Base-by-base conservation (phyloP, 768 basidiomycete species). In the Auriscalpium vulgare region DNA sequence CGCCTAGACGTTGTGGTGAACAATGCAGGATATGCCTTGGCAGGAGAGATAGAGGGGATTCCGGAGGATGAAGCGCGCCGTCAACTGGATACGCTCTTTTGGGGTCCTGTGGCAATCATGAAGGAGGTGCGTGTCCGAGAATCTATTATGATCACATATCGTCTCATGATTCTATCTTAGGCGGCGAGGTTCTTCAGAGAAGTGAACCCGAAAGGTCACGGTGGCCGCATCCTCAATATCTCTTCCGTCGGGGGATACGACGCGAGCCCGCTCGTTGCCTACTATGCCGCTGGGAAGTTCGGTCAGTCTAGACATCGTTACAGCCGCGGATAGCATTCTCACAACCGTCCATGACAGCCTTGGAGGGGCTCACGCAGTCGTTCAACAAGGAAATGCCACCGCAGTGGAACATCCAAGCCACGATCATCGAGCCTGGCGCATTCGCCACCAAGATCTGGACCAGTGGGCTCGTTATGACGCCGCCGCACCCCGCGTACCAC, bases 201-300 rank as follows among this genome's bases (percentile, higher is more conserved):
- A 14, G 47, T 50, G 21, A 55, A 55, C 48, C 54, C 48, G 13
- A 11, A 45, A 4, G 47, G 54, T n/a, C 37, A 38, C 23, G 48
- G 54, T 21, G 54, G 54, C 2, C 54, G 37, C 34, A 23, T 55
- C 37, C 48, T 55, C 19, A 55, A 55, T 36, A 44, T 55, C 21
- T 19, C 47, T 10, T 47, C 47, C 13, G 6, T 55, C 40, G 71
- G 71, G 16, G 72, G 72, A 0, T 72, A 68, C 55, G 59, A 45
- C 3, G 69, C 62, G n/a, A 68, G 66, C 45, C 69, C 69, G 1
- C 66, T 60, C 10, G 47, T 71, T 34, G 60, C 68, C 3, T 73
- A 64, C 57, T 73, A 73, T 59, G 61, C 59, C 21, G 69, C 71
- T 14, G 67, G 63, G 38, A 74, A 73, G 61, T 74, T 73, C 50